Evolutionary conservation across 495 filamentous ascomycete genomes (phyloP).

Genomic region (Hyphodiscus hymeniophilus): DNA sequence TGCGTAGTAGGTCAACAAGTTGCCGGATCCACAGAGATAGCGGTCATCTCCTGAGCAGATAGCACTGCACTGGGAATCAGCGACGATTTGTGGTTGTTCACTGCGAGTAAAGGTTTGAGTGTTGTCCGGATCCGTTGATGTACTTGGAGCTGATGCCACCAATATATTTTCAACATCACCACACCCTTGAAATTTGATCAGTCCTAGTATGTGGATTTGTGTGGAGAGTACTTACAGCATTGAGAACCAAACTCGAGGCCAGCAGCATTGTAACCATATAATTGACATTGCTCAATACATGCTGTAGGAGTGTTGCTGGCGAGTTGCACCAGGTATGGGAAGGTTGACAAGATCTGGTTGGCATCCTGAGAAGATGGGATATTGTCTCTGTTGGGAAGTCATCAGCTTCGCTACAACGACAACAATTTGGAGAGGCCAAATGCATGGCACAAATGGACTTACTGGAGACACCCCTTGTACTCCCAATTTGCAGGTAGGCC

Average conservation of each 20-base stretch:
- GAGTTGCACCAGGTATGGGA: conserved; percentile 18
- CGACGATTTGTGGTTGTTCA: not conserved
- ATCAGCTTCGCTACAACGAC: not conserved
- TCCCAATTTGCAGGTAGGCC: conserved; percentile 14
- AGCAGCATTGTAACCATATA: conserved; percentile 30
- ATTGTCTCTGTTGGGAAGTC: not conserved
- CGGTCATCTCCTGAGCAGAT: conserved; percentile 44
- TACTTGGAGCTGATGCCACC: not conserved
- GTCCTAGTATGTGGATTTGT: not conserved
- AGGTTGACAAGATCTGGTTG: conserved; percentile 28
- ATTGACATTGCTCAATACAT: conserved; percentile 29
- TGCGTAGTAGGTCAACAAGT: conserved; percentile 41
- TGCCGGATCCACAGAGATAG: conserved; percentile 46
- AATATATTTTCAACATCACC: not conserved
- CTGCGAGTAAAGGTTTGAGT: not conserved
- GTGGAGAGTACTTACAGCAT: conserved; percentile 21
- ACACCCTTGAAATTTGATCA: not conserved
- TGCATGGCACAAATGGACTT: too few species aligned
- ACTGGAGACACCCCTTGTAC: conserved; percentile 13
- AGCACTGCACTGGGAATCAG: conserved; percentile 17
- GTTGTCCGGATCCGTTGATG: not conserved
- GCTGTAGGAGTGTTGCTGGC: conserved; percentile 28
- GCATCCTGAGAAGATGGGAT: conserved; percentile 3
- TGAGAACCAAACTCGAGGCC: conserved; percentile 34
- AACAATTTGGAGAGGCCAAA: not conserved